A percentile compares a stretch with the other conserved stretches of the same genome.
Conservation (phyloP, 768 basidiomycete species). For the Sarcodon sp. region DNA sequence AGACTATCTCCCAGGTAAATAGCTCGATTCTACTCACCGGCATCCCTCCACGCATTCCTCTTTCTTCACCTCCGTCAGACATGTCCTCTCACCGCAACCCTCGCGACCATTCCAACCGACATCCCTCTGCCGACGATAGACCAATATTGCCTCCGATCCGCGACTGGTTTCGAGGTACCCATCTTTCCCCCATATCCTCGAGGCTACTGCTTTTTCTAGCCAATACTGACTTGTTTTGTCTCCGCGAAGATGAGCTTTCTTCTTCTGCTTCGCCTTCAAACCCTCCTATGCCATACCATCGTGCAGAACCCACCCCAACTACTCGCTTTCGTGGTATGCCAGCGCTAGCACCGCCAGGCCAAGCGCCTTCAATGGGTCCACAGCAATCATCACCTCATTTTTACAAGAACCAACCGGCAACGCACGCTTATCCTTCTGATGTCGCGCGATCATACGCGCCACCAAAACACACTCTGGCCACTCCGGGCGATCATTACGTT, state of each 20-base stretch:
- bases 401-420: no score
- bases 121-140: conserved; percentile 20
- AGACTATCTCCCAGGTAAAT: no score
- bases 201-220: background rate
- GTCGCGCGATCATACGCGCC: no score
- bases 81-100: background rate
- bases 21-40: background rate
- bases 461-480: no score
- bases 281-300: no score
- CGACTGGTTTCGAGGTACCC: conserved; percentile 50
- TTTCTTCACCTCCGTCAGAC: background rate
- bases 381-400: no score
- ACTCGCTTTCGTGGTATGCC: conserved; percentile 9
- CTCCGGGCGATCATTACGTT: no score
- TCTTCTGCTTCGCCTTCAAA: conserved; percentile 7
- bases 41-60: background rate
- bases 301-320: conserved; percentile 9
- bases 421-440: no score
- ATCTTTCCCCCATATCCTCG: conserved; percentile 3
- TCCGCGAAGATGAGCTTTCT: conserved; percentile 13
- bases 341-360: no score
- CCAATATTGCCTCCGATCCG: conserved; percentile 64
- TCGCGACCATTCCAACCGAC: conserved; percentile 9
- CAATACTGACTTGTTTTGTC: background rate
- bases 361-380: no score